phyloP scores from a whole-genome alignment of 306 rosid genomes.

The Arachis hypogaea region DNA sequence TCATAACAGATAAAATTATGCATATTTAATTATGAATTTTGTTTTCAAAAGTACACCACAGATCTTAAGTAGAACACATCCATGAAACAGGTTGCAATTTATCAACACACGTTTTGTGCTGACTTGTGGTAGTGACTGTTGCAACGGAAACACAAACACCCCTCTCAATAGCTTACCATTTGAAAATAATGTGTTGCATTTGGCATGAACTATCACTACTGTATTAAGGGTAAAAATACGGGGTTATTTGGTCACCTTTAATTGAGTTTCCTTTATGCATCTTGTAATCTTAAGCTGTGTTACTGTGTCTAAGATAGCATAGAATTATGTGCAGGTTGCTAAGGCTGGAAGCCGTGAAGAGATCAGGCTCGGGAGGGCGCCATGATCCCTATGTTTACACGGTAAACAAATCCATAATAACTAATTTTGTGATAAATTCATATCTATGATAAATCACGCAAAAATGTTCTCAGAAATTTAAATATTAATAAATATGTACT shows the following conservation, averaged over 20 bases:
- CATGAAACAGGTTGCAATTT: not conserved
- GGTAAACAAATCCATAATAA: conserved; percentile 38
- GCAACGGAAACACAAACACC: not conserved
- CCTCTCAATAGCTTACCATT: not conserved
- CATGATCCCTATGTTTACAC: conserved; percentile 65
- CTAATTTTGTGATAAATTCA: too few relatives aligned
- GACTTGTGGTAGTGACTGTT: not conserved
- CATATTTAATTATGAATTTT: not conserved
- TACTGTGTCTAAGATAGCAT: not conserved
- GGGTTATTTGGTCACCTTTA: not conserved
- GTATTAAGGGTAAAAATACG: not conserved
- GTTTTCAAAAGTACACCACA: not conserved
- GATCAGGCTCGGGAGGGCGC: conserved; percentile 76
- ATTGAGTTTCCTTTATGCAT: not conserved
- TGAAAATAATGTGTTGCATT: not conserved
- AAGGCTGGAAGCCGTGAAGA: conserved; percentile 57
- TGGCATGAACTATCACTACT: conserved; percentile 6
- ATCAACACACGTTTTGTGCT: not conserved
- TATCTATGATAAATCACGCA: too few relatives aligned
- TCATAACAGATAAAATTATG: too few relatives aligned
- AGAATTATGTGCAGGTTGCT: conserved; percentile 51
- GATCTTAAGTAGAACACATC: not conserved
- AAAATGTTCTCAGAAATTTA: too few relatives aligned
- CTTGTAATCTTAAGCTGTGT: not conserved
- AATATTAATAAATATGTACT: too few relatives aligned